Percentiles rank a stretch among this genome's conserved stretches.
These are phyloP conservation scores for Mortierella sp. DNA, from an alignment of 371 early-diverging fungal species.

Conservation along the genomic window DNA sequence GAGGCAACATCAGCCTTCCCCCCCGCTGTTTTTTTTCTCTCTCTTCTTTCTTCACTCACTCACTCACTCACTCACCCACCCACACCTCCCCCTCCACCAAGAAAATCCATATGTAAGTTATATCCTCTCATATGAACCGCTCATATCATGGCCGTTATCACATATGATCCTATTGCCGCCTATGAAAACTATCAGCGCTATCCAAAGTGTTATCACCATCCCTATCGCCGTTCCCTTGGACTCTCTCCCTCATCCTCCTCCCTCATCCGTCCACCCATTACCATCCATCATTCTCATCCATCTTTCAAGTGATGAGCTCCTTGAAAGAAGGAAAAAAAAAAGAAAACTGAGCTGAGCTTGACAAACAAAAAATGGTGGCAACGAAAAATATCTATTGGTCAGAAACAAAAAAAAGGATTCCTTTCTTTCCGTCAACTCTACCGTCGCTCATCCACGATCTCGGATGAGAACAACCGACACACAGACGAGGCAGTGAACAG, in stretches of 20 bases:
- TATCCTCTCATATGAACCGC: background rate
- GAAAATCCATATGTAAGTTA: slow-evolving; percentile 21
- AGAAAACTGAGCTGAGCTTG: background rate
- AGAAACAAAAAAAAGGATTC: background rate
- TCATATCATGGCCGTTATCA: background rate
- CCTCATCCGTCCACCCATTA: background rate
- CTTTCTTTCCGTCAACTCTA: background rate
- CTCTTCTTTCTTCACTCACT: slow-evolving; percentile 10
- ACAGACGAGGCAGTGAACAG: background rate
- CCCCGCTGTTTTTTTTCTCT: slow-evolving; percentile 36
- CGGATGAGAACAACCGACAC: background rate
- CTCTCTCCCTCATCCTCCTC: slow-evolving; percentile 15
- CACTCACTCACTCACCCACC: slow-evolving; percentile 8
- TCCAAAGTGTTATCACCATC: slow-evolving; percentile 3
- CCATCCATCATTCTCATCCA: background rate
- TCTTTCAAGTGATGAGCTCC: background rate
- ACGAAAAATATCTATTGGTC: background rate
- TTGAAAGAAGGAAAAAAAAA: background rate
- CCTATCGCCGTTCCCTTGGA: slow-evolving; percentile 3
- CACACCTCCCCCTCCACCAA: slow-evolving; percentile 14
- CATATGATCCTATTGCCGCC: background rate
- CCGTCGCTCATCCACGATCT: background rate
- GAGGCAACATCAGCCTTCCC: slow-evolving; percentile 11
- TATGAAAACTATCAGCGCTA: too few species aligned
- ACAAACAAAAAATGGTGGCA: background rate